A percentile compares a stretch with the other conserved stretches of the same genome.
phyloP scores from a whole-genome alignment of 352 stramenopile genomes.

The Globisporangium yorkense region DNA sequence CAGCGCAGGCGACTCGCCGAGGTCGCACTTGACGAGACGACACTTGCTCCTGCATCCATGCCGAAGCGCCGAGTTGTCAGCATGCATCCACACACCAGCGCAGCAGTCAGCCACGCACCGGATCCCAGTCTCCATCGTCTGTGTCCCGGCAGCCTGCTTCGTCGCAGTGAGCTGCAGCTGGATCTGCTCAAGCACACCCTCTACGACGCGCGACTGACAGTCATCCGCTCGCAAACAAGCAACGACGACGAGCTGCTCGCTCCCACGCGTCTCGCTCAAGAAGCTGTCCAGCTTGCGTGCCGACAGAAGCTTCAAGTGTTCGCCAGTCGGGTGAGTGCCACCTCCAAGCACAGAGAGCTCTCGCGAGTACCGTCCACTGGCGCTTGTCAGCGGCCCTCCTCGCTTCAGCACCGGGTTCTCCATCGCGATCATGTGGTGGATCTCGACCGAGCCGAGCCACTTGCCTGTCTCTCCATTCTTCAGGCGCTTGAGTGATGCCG shows the following conservation, averaged over 20 bases:
- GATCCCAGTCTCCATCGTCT: constrained; percentile 1
- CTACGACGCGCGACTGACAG: constrained; percentile 39
- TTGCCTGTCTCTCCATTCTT: constrained; percentile 40
- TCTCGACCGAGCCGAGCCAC: constrained; percentile 66
- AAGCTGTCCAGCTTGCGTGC: constrained; percentile 44
- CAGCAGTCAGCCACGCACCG: not conserved
- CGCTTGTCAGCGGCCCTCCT: constrained; percentile 49
- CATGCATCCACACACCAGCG: not conserved
- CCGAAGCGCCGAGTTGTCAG: not conserved
- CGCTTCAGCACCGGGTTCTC: constrained; percentile 61
- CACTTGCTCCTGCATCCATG: constrained; percentile 25
- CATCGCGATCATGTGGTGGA: constrained; percentile 40
- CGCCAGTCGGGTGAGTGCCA: constrained; percentile 20
- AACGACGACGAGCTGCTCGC: constrained; percentile 57
- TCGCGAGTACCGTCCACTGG: constrained; percentile 70
- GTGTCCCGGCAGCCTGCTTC: not conserved
- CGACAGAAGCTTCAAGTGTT: constrained; percentile 30
- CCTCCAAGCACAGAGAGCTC: constrained; percentile 50
- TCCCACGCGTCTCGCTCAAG: constrained; percentile 24
- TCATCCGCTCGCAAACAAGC: constrained; percentile 67
- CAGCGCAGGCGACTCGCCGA: constrained; percentile 51
- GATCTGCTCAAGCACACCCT: constrained; percentile 57
- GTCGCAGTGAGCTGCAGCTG: constrained; percentile 22
- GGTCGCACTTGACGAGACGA: constrained; percentile 64
- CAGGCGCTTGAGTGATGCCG: constrained; percentile 32